Evolutionary conservation across 2,329 filamentous ascomycete species (phyloP).

Genomic region (Botrytis deweyae): DNA sequence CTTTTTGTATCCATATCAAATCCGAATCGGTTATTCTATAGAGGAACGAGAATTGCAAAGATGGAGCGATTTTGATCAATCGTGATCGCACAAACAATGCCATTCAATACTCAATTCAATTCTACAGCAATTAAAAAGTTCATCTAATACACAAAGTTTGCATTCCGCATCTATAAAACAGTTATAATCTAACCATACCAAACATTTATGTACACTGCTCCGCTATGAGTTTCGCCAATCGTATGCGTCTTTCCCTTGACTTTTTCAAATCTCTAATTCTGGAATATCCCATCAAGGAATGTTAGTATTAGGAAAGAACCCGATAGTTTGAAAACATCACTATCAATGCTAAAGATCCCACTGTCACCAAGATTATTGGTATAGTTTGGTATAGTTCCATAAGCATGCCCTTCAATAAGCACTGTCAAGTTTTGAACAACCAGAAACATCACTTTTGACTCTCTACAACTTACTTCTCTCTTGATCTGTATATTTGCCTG

Average conservation of each 20-base stretch:
- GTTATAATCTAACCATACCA: not conserved
- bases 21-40: no score
- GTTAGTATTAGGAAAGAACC: no score
- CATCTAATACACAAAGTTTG: not conserved
- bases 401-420: not conserved
- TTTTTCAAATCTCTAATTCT: not conserved
- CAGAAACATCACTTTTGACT: not conserved
- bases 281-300: no score
- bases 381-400: not conserved
- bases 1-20: not conserved
- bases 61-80: not conserved
- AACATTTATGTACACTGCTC: not conserved
- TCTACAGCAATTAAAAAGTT: not conserved
- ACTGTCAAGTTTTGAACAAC: not conserved
- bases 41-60: not conserved
- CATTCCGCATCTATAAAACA: not conserved
- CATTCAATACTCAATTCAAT: rapidly evolving
- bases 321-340: not conserved
- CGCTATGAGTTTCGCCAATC: no score
- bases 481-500: not conserved
- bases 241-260: no score
- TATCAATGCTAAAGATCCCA: not conserved
- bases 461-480: rapidly evolving
- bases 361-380: not conserved
- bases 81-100: not conserved